phyloP scores from a whole-genome alignment of 176 grass and related monocot genomes.

The Oryza australiensis region DNA sequence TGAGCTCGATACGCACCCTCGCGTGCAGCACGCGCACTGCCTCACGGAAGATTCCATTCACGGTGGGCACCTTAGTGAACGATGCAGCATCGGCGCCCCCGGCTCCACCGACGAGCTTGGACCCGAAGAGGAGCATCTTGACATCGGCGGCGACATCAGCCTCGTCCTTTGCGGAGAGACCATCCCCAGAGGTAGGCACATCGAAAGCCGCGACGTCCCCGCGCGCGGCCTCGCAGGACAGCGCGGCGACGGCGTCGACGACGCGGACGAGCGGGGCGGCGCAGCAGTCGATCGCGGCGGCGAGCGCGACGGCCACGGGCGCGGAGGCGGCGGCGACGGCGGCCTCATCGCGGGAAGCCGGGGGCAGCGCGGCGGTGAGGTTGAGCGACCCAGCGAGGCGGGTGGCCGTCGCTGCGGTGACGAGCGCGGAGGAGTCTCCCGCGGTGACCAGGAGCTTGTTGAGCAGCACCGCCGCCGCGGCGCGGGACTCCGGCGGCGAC shows the following conservation, averaged over 20 bases:
- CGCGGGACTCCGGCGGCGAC: conserved; percentile 47
- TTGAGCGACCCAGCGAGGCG: conserved; percentile 44
- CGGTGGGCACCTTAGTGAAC: conserved; percentile 63
- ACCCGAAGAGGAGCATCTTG: conserved; percentile 74
- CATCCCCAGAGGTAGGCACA: conserved; percentile 69
- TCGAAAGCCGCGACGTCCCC: conserved; percentile 68
- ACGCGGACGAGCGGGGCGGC: conserved; percentile 60
- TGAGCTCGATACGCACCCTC: conserved; percentile 76
- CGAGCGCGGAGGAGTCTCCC: conserved; percentile 41
- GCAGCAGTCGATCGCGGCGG: conserved; percentile 80
- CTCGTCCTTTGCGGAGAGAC: conserved; percentile 82
- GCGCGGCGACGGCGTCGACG: conserved; percentile 76
- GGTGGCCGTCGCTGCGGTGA: conserved; percentile 46
- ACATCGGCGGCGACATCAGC: conserved; percentile 78
- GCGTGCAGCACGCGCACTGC: conserved; percentile 70
- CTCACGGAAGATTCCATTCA: conserved; percentile 72
- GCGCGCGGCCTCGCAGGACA: conserved; percentile 77
- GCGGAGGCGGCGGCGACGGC: conserved; percentile 56
- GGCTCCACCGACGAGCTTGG: conserved; percentile 57
- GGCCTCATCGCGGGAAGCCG: conserved; percentile 56
- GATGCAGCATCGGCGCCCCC: conserved; percentile 24
- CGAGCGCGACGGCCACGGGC: conserved; percentile 47
- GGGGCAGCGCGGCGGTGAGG: conserved; percentile 43
- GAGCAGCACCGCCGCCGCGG: conserved; percentile 65
- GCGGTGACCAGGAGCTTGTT: conserved; percentile 81